Evolutionary conservation across 306 rosid species (phyloP).

Genomic region (Prunus kanzakura): DNA sequence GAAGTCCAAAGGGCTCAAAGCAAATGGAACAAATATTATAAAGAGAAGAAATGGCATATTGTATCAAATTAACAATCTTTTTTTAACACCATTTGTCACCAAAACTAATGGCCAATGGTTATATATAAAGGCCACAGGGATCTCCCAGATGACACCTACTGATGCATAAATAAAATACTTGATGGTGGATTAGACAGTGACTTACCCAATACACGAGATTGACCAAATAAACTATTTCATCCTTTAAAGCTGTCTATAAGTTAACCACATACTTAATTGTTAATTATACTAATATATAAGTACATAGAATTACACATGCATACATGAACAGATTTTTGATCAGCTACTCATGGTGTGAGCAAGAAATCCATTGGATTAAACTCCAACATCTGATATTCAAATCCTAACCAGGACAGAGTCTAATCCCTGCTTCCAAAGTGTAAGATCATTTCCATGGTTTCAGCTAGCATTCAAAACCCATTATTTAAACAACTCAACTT

Average conservation of each 20-base stretch:
- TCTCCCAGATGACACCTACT: background rate
- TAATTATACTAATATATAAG: background rate
- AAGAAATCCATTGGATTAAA: background rate
- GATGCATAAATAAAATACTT: background rate
- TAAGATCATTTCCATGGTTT: constrained; percentile 8
- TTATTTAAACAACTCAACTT: background rate
- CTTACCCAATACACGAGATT: background rate
- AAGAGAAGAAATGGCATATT: background rate
- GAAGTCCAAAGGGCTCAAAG: background rate
- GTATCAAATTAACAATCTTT: background rate
- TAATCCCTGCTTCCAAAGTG: background rate
- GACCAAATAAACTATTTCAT: constrained; percentile 7
- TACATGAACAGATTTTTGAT: background rate
- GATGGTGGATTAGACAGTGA: background rate
- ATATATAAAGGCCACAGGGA: background rate
- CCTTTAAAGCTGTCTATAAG: background rate
- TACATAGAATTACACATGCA: background rate
- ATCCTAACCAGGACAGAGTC: too few relatives aligned
- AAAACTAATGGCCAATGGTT: constrained; percentile 11
- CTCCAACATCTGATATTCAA: background rate
- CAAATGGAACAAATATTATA: constrained; percentile 2
- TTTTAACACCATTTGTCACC: background rate
- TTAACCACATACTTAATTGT: background rate
- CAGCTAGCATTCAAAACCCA: background rate
- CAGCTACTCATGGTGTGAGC: background rate